phyloP scores from a whole-genome alignment of 345 rosid genomes.

The Eucalyptus grandis region DNA sequence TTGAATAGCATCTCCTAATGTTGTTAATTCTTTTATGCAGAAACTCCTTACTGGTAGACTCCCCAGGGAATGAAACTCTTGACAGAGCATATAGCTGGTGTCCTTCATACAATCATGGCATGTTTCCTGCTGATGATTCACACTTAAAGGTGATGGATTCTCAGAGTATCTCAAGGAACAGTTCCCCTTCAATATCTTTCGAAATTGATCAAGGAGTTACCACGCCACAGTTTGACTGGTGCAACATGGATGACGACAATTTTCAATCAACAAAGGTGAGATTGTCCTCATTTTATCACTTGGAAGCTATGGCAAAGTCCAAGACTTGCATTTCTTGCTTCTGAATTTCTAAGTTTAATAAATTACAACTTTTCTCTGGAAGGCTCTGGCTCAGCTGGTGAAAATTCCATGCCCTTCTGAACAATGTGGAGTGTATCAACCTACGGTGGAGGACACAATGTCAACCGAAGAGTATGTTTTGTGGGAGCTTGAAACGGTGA shows the following conservation, averaged over 20 bases:
- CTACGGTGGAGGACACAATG: conserved; percentile 4
- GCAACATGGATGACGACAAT: background rate
- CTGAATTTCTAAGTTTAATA: background rate
- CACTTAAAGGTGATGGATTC: conserved; percentile 5
- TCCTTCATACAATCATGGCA: conserved; percentile 5
- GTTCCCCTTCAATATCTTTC: background rate
- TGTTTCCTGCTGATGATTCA: background rate
- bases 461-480: conserved; percentile 53
- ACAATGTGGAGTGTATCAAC: conserved; percentile 11
- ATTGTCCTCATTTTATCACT: background rate
- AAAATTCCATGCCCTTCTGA: conserved; percentile 2
- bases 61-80: conserved; percentile 10
- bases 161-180: conserved; percentile 4
- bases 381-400: conserved; percentile 3
- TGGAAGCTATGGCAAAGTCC: background rate
- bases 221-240: background rate
- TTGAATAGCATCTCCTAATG: background rate
- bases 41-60: conserved; percentile 32
- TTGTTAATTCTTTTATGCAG: conserved; percentile 12
- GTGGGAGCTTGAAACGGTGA: conserved; percentile 57
- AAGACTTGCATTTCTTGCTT: background rate
- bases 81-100: conserved; percentile 6
- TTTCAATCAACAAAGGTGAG: background rate
- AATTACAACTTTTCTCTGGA: conserved; percentile 1
- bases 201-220: background rate